Evolutionary conservation across 768 basidiomycete species (phyloP), one percentile per base, ranked within the genome.

Genomic region (Suillus weaverae): DNA sequence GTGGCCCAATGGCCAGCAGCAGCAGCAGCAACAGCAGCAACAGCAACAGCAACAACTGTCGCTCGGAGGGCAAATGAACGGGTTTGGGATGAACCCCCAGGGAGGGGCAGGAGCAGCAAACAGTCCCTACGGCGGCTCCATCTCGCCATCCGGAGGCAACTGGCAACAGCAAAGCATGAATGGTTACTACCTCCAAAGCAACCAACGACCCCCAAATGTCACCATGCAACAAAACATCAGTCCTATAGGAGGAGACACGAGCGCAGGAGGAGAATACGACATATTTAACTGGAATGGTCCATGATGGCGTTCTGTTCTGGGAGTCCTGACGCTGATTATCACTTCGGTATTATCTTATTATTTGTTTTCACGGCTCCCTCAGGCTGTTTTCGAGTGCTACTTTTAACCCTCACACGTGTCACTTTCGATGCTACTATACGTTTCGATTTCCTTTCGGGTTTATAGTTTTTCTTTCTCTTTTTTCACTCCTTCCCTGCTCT

Each of bases 261-360:
- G 77, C 62, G 78, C 80, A 43, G 79, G 72, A 69, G 87, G 72
- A 69, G 87, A 88, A 62, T 84, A 85, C 69, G 86, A 87, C 67
- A 75, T 86, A 66, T 85, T 87, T 73, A 86, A 84, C 71, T 89
- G 87, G 84, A 80, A 76, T 68, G 78, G 79, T 63, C 81, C 75
- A 79, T 78, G 73, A 70, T 9, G 8, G 70, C 60, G 66, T 64
- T 62, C 59, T 63, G 30, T 54, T 62, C 35, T 30, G 69, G 71
- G 68, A 62, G 62, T 60, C 65, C 32, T 39, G 46, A 63, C 66
- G 67, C 67, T 68, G 64, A 66, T 75, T 73, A 72, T 75, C 68
- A 68, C 66, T 73, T 67, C 26, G 63, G 64, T 64, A 71, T 68
- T 69, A 67, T 69, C 64, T 72, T 73, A 67, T 73, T 61, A 26